Evolutionary conservation across 805 yeast genomes (phyloP).

Genomic region (Metschnikowia shivogae): DNA sequence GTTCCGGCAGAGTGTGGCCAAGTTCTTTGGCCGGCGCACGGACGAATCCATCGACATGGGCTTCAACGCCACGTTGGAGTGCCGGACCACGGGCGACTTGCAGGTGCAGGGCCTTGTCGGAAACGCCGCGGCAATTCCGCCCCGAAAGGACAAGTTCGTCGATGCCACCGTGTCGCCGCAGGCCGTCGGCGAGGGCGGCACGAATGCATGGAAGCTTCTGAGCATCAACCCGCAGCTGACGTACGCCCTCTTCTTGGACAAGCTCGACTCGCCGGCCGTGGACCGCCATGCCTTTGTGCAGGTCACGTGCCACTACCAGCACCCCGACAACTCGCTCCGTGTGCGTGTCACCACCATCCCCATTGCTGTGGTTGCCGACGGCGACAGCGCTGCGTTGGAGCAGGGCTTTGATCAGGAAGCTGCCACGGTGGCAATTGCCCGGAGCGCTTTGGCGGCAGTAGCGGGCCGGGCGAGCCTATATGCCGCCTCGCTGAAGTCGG

Average conservation of each 20-base stretch:
- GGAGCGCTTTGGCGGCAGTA: slow-evolving; percentile 41
- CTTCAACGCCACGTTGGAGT: slow-evolving; percentile 56
- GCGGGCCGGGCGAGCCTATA: slow-evolving; percentile 5
- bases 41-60: slow-evolving; percentile 47
- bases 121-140: slow-evolving; percentile 48
- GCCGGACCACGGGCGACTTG: slow-evolving; percentile 47
- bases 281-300: slow-evolving; percentile 40
- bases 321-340: slow-evolving; percentile 53
- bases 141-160: slow-evolving; percentile 23
- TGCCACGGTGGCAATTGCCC: slow-evolving; percentile 57
- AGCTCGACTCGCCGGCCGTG: slow-evolving; percentile 29
- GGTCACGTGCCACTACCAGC: slow-evolving; percentile 59
- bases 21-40: slow-evolving; percentile 40
- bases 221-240: slow-evolving; percentile 54
- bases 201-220: slow-evolving; percentile 59
- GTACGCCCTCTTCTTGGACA: slow-evolving; percentile 56
- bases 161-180: slow-evolving; percentile 28
- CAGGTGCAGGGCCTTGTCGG: slow-evolving; percentile 60
- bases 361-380: slow-evolving; percentile 38
- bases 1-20: slow-evolving; percentile 60
- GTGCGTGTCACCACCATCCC: slow-evolving; percentile 59
- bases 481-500: slow-evolving; percentile 12
- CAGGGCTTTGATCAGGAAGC: slow-evolving; percentile 65
- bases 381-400: slow-evolving; percentile 39
- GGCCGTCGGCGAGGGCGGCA: slow-evolving; percentile 45